phyloP scores from a whole-genome alignment of 2,329 filamentous ascomycete genomes.

The Fusarium compactum region DNA sequence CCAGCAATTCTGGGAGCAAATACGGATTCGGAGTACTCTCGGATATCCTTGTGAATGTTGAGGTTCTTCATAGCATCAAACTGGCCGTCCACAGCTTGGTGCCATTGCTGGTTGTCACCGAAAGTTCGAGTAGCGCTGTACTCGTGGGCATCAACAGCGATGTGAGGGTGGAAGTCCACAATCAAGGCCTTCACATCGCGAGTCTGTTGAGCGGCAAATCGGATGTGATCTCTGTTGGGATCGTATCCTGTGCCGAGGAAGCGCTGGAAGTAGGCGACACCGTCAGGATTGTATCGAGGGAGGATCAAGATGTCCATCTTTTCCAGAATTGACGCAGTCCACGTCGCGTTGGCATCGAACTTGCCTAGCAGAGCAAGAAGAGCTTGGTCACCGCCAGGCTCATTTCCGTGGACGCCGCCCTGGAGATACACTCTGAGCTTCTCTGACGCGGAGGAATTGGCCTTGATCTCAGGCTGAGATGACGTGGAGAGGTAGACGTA shows the following conservation, averaged over 20 bases:
- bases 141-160: slow-evolving; percentile 46
- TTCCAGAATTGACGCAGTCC: slow-evolving; percentile 43
- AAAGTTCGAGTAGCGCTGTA: slow-evolving; percentile 44
- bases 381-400: slow-evolving; percentile 46
- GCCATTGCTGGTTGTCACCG: slow-evolving; percentile 42
- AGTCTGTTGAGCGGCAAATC: slow-evolving; percentile 43
- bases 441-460: slow-evolving; percentile 28
- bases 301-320: slow-evolving; percentile 48
- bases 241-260: slow-evolving; percentile 46
- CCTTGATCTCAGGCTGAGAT: slow-evolving; percentile 18
- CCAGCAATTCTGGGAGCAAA: slow-evolving; percentile 41
- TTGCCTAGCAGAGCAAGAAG: slow-evolving; percentile 47
- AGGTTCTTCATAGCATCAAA: slow-evolving; percentile 47
- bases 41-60: slow-evolving; percentile 48
- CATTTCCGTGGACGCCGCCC: slow-evolving; percentile 49
- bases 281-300: slow-evolving; percentile 49
- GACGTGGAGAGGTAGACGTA: slow-evolving; percentile 37
- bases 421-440: slow-evolving; percentile 48
- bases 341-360: slow-evolving; percentile 44
- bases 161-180: slow-evolving; percentile 41
- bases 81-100: slow-evolving; percentile 44
- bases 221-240: slow-evolving; percentile 48
- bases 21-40: slow-evolving; percentile 38
- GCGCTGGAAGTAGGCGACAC: slow-evolving; percentile 47
- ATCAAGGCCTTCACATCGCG: slow-evolving; percentile 46